phyloP scores from a whole-genome alignment of 2,329 filamentous ascomycete species.

The Xylariaceae sp. region DNA sequence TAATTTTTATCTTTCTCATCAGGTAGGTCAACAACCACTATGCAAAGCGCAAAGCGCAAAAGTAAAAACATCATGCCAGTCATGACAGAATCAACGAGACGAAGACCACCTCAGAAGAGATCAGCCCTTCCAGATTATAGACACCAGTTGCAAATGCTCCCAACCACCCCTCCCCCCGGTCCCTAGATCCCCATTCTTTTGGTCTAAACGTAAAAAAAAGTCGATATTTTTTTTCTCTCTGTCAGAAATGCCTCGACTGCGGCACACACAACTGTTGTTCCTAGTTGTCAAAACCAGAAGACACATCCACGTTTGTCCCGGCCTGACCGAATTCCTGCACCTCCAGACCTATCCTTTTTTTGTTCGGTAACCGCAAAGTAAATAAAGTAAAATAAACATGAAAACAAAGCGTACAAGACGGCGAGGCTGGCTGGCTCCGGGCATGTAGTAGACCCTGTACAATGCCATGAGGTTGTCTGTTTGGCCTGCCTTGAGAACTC shows the following conservation, averaged over 20 bases:
- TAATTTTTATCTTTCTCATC: conserved; percentile 5
- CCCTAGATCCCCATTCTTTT: conserved; percentile 10
- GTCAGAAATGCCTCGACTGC: not conserved
- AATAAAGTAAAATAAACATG: not conserved
- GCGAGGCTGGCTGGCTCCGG: not conserved
- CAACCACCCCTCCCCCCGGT: not conserved
- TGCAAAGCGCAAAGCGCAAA: too few species aligned
- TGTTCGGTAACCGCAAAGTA: not conserved
- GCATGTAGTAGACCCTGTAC: not conserved
- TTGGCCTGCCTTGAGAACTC: not conserved
- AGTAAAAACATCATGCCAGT: conserved; percentile 25
- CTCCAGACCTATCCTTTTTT: conserved; percentile 2
- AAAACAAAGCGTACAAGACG: not conserved
- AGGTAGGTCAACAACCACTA: conserved; percentile 7
- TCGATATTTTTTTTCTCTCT: not conserved
- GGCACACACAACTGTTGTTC: not conserved
- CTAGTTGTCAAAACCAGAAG: not conserved
- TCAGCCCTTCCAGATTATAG: conserved; percentile 13
- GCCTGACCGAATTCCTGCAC: not conserved
- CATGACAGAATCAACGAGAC: conserved; percentile 24
- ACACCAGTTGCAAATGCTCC: conserved; percentile 11
- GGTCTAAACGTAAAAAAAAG: conserved; percentile 16
- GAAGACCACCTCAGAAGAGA: conserved; percentile 7
- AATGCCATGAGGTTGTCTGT: not conserved
- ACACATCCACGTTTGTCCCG: not conserved